phyloP scores from a whole-genome alignment of 2,329 filamentous ascomycete species.

The Ciborinia camelliae region DNA sequence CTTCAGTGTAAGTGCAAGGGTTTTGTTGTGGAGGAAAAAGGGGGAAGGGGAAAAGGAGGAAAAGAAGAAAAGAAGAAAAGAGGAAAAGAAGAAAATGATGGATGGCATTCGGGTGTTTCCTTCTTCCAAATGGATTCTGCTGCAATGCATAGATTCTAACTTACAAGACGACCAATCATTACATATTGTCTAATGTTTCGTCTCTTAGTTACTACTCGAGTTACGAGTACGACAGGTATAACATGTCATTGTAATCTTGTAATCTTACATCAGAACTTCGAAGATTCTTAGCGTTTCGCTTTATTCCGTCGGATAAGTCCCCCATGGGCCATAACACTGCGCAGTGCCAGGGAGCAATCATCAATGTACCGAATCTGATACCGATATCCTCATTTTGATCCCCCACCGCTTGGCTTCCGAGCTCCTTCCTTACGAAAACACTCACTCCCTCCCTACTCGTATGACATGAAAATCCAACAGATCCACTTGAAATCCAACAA shows the following conservation, averaged over 20 bases:
- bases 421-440: not conserved
- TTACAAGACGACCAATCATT: constrained; percentile 7
- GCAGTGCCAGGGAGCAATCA: no score
- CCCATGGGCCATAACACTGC: no score
- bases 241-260: no score
- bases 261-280: not conserved
- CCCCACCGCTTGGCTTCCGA: not conserved
- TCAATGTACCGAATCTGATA: not conserved
- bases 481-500: not conserved
- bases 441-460: not conserved
- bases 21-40: not conserved
- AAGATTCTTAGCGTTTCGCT: not conserved
- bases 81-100: no score
- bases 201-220: not conserved
- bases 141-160: not conserved
- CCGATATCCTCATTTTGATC: not conserved
- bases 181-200: not conserved
- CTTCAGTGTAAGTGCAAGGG: not conserved
- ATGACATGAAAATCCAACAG: no score
- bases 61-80: no score
- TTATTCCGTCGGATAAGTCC: constrained; percentile 5
- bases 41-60: not conserved
- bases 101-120: no score
- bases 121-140: not conserved
- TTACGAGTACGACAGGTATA: no score